Evolutionary conservation across 2,329 filamentous ascomycete species (phyloP).

Genomic region (Dendryphion nanum): DNA sequence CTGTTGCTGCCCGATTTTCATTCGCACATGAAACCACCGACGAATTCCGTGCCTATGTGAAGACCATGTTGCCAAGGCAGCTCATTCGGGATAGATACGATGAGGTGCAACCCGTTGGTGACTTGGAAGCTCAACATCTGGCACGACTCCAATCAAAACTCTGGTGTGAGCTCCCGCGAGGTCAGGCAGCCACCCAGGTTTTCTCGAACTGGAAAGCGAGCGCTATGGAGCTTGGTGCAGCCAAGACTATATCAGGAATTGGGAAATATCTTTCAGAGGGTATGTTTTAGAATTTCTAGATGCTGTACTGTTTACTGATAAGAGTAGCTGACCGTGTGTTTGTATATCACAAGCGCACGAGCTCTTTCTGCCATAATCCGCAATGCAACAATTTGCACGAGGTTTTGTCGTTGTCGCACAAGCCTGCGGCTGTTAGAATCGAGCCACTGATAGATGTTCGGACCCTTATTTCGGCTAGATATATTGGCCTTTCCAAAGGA

Average conservation of each 20-base stretch:
- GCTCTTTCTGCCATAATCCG: background rate
- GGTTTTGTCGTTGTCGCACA: background rate
- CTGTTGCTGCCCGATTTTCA: background rate
- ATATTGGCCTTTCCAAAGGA: background rate
- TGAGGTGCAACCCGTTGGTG: background rate
- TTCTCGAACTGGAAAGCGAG: no score
- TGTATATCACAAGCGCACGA: background rate
- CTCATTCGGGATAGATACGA: background rate
- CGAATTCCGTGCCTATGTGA: background rate
- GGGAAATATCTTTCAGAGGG: no score
- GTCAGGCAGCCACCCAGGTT: background rate
- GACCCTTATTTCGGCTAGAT: background rate
- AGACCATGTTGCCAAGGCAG: background rate
- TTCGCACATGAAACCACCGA: background rate
- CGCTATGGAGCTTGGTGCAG: no score
- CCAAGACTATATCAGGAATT: no score
- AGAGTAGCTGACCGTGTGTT: background rate
- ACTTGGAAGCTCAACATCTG: background rate
- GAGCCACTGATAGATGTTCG: background rate
- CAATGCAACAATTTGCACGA: background rate
- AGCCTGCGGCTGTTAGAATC: background rate
- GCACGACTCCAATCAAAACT: background rate
- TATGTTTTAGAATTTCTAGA: no score
- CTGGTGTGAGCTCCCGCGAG: background rate
- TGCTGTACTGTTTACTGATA: no score